A percentile compares a stretch with the other conserved stretches of the same genome.
Evolutionary conservation across 2,329 filamentous ascomycete genomes (phyloP).

Genomic region (Didymella glomerata): DNA sequence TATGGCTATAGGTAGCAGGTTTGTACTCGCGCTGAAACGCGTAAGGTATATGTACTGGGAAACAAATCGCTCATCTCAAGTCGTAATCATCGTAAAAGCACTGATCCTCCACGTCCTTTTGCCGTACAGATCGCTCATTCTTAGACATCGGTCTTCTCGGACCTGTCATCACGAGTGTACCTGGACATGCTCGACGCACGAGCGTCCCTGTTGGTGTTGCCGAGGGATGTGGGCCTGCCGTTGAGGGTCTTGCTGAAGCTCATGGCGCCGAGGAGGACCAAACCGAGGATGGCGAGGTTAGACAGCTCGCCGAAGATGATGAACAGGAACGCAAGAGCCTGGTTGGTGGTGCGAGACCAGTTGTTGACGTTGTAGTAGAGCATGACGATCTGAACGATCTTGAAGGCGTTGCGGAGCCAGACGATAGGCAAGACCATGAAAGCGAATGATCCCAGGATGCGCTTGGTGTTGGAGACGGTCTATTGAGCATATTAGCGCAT

Average conservation of each 20-base stretch:
- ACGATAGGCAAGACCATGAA: conserved; percentile 27
- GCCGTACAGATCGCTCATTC: not conserved
- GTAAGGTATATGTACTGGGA: not conserved
- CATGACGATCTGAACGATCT: conserved; percentile 26
- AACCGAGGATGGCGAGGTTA: conserved; percentile 23
- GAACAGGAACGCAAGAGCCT: conserved; percentile 31
- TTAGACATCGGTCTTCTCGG: conserved; percentile 12
- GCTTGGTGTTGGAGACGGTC: conserved; percentile 14
- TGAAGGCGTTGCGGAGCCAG: conserved; percentile 30
- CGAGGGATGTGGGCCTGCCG: conserved; percentile 4
- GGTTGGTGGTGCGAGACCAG: conserved; percentile 31
- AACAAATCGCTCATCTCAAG: not conserved
- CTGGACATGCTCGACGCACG: conserved; percentile 18
- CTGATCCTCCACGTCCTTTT: not conserved
- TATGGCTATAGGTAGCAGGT: not conserved
- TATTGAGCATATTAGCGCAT: not conserved
- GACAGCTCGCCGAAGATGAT: conserved; percentile 32
- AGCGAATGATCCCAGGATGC: conserved; percentile 23
- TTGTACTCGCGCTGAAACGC: not conserved
- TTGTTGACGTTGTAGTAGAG: conserved; percentile 24
- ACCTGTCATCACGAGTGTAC: conserved; percentile 12
- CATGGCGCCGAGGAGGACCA: conserved; percentile 26
- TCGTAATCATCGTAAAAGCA: not conserved
- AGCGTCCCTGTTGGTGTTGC: conserved; percentile 13
- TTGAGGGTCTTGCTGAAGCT: conserved; percentile 26